A percentile compares a stretch with the other conserved stretches of the same genome.
These are phyloP conservation scores for Colletotrichum limetticola DNA, from an alignment of 2,329 filamentous ascomycete genomes.

Conservation along the genomic window DNA sequence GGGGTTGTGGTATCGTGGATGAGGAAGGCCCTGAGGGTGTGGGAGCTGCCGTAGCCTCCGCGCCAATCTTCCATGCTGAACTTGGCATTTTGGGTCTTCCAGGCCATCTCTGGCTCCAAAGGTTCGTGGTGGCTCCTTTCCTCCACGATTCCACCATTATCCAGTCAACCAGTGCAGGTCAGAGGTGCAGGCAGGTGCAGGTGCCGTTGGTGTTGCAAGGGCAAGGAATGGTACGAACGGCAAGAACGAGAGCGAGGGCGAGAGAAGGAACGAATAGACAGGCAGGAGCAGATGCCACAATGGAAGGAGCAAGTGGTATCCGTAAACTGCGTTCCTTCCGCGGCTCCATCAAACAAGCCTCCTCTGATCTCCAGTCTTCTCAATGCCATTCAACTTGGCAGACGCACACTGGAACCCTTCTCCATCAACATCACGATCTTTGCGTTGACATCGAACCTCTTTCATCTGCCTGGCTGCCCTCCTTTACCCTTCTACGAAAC, in stretches of 20 bases:
- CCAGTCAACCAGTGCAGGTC: neutral
- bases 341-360: slow-evolving; percentile 4
- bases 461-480: neutral
- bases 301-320: neutral
- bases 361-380: slow-evolving; percentile 1
- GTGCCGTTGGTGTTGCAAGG: neutral
- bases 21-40: neutral
- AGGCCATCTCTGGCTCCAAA: neutral
- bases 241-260: neutral
- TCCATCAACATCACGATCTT: neutral
- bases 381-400: neutral
- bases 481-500: neutral
- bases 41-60: slow-evolving; percentile 29
- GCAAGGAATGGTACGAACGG: neutral
- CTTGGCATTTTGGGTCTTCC: neutral
- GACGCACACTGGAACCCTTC: neutral
- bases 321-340: neutral
- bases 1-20: neutral
- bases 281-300: neutral
- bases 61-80: neutral
- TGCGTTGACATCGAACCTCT: neutral
- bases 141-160: slow-evolving; percentile 6
- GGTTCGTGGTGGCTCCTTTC: neutral
- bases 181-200: neutral
- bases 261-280: neutral